phyloP scores from a whole-genome alignment of 1,139 yeast species.

The Debaryomycetaceae sp. region DNA sequence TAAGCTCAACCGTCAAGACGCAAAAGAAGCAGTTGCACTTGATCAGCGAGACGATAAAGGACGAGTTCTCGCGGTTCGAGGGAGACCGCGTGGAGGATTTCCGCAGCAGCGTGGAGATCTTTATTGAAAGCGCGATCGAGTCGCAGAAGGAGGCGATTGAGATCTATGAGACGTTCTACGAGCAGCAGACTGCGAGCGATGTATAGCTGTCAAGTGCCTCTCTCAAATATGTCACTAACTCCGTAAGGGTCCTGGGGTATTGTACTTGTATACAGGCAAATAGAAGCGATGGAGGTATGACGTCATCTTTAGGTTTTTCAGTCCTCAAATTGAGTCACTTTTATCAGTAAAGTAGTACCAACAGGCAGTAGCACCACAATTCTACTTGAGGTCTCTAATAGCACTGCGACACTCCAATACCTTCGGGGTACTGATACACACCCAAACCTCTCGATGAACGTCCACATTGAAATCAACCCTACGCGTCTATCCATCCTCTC shows the following conservation, averaged over 20 bases:
- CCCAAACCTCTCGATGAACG: conserved; percentile 3
- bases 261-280: not conserved
- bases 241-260: not conserved
- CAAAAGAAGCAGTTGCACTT: conserved; percentile 50
- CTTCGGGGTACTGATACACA: too few species aligned
- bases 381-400: too few species aligned
- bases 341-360: not conserved
- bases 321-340: not conserved
- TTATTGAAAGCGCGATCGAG: conserved; percentile 83
- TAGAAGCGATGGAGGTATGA: not conserved
- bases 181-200: conserved; percentile 25
- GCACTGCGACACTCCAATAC: too few species aligned
- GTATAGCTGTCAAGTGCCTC: conserved; percentile 5
- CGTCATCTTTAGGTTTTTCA: not conserved
- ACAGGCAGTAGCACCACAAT: too few species aligned
- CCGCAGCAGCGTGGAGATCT: conserved; percentile 82
- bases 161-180: conserved; percentile 85
- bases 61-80: conserved; percentile 63
- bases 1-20: conserved; percentile 46
- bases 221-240: not conserved
- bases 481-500: conserved; percentile 36
- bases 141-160: conserved; percentile 93
- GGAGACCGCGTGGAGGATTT: conserved; percentile 74
- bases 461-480: conserved; percentile 18
- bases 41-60: conserved; percentile 53